Percentiles rank a stretch among this genome's conserved stretches.
phyloP scores from a whole-genome alignment of 2,329 filamentous ascomycete genomes.

The Fusarium sp. region DNA sequence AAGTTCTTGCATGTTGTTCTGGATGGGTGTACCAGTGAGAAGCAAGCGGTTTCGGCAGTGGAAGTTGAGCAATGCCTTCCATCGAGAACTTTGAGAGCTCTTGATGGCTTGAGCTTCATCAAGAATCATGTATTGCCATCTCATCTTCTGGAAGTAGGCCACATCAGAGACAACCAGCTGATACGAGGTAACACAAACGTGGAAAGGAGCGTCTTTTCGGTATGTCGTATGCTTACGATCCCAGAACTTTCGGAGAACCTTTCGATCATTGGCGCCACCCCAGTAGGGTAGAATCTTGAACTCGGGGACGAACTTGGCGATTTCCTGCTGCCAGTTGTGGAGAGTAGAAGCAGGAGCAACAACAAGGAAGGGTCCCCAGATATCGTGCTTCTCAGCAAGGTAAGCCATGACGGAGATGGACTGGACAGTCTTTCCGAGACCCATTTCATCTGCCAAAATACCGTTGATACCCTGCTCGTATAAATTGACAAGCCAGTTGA shows the following conservation, averaged over 20 bases:
- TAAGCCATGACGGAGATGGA: slow-evolving; percentile 99
- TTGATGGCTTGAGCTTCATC: slow-evolving; percentile 99
- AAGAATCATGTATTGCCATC: slow-evolving; percentile 99
- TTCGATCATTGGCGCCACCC: slow-evolving; percentile 92
- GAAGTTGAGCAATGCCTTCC: slow-evolving; percentile 94
- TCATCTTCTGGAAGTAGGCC: slow-evolving; percentile 98
- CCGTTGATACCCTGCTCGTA: slow-evolving; percentile 99
- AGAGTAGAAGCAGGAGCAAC: slow-evolving; percentile 95
- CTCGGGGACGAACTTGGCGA: slow-evolving; percentile 90
- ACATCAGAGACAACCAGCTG: slow-evolving; percentile 96
- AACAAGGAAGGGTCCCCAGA: slow-evolving; percentile 97
- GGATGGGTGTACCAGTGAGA: slow-evolving; percentile 95
- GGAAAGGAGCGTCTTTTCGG: slow-evolving; percentile 90
- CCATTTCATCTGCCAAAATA: slow-evolving; percentile 98
- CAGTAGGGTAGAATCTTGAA: slow-evolving; percentile 98
- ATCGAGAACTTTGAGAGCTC: slow-evolving; percentile 92
- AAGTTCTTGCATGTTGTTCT: slow-evolving; percentile 99
- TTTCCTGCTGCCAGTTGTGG: slow-evolving; percentile 99
- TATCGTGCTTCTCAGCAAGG: slow-evolving; percentile 94
- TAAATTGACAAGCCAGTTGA: slow-evolving; percentile 98
- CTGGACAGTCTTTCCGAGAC: slow-evolving; percentile 98
- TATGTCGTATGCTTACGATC: slow-evolving; percentile 98
- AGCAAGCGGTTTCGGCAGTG: slow-evolving; percentile 94
- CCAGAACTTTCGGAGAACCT: slow-evolving; percentile 98
- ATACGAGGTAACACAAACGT: slow-evolving; percentile 96